Evolutionary conservation across 2,329 filamentous ascomycete genomes (phyloP), one percentile per base, ranked within the genome.

Genomic region (Harringtonia aguacate): DNA sequence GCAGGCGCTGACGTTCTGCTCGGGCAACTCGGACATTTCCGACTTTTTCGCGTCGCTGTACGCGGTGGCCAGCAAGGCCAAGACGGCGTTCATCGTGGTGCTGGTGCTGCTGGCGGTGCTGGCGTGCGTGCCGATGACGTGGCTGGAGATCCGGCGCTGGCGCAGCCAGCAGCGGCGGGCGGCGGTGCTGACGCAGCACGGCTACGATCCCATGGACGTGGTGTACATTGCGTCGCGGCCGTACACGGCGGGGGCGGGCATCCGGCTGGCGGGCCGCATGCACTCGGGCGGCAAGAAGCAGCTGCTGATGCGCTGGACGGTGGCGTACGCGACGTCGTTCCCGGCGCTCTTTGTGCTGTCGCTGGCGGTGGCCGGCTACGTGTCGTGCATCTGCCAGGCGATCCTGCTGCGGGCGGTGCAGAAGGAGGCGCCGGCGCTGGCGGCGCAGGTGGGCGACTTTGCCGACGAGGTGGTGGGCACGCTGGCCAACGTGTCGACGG

Each of bases 211-310:
- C 1, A 79, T 95, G 72, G 90, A 97, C 58, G 79, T 89, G 30
- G 77, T 94, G 35, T 94, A 95, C 63, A 84, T 95, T 52, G 79
- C 83, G 28, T 89, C 86, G 29, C 78, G 87, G 20, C 88, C 90
- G 2, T 78, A 82, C 53, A 86, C 87, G 1, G 77, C 86, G 1
- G 72, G 72, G 2, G 66, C 74, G 24, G 90, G 89, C 34, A 74
- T 95, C 58, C 81, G 75, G 62, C 53, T 85, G 18, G 77, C 84
- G 8, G 73, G 73, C 41, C 72, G 68, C 46, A 79, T 90, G 63
- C 13, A 8, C 12, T 17, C 9, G 24, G 27, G 7, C 5, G 20
- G 21, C 61, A 65, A 81, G 52, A 73, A 77, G 41, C 81, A 87
- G 60, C 75, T 85, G 37, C 72, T 95, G 35, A 72, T 80, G 10